phyloP scores from a whole-genome alignment of 495 filamentous ascomycete species.

The Letharia columbiana region DNA sequence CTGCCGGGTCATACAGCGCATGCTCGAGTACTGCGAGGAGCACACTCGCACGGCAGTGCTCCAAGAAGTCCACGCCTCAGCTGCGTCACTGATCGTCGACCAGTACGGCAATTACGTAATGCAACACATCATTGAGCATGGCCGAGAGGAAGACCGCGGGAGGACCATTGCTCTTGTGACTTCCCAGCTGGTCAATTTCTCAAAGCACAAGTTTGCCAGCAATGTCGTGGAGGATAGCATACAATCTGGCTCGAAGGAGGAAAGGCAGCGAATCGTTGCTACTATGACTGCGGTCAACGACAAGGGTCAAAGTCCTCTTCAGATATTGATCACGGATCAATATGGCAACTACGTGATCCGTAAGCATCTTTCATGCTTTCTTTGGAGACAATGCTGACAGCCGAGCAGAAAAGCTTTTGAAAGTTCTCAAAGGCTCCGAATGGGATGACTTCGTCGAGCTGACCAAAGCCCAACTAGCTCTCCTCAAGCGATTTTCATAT shows the following conservation, averaged over 20 bases:
- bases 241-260: constrained; percentile 56
- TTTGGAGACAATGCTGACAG: constrained; percentile 30
- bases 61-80: constrained; percentile 67
- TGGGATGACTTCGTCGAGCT: constrained; percentile 57
- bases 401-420: constrained; percentile 66
- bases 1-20: constrained; percentile 88
- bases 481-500: constrained; percentile 63
- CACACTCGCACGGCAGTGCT: constrained; percentile 62
- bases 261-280: constrained; percentile 62
- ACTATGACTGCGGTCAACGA: constrained; percentile 52
- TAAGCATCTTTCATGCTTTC: constrained; percentile 44
- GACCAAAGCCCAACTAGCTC: constrained; percentile 63
- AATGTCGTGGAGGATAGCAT: constrained; percentile 98
- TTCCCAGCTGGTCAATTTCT: constrained; percentile 60
- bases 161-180: constrained; percentile 68
- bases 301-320: constrained; percentile 58
- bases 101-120: constrained; percentile 96
- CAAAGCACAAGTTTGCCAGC: constrained; percentile 93
- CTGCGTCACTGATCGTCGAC: constrained; percentile 66
- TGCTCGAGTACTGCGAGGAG: constrained; percentile 77
- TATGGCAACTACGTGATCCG: constrained; percentile 97
- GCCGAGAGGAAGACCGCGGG: constrained; percentile 63
- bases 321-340: constrained; percentile 76
- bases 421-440: constrained; percentile 56
- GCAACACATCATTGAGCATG: constrained; percentile 85